A percentile compares a stretch with the other conserved stretches of the same genome.
phyloP scores from a whole-genome alignment of 768 basidiomycete genomes.

The Wakefieldia striispora region DNA sequence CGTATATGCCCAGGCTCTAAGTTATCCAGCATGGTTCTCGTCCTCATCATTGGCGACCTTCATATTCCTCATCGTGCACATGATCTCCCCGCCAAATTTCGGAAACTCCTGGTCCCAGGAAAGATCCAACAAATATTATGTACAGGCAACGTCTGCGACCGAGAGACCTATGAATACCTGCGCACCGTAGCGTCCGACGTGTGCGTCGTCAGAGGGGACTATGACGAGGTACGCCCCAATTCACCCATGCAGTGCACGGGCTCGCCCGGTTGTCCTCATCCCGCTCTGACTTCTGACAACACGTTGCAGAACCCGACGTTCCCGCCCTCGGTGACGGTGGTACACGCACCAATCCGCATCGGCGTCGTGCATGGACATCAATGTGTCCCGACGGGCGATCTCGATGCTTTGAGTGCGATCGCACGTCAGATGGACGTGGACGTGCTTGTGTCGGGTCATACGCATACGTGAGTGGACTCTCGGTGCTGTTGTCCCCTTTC shows the following conservation, averaged over 20 bases:
- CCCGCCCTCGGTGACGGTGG: slow-evolving; percentile 76
- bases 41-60: slow-evolving; percentile 95
- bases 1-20: neutral
- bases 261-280: slow-evolving; percentile 1
- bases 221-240: slow-evolving; percentile 75
- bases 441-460: slow-evolving; percentile 90
- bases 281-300: too few relatives aligned
- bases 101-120: slow-evolving; percentile 91
- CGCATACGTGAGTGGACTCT: slow-evolving; percentile 72
- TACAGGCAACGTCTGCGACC: slow-evolving; percentile 96
- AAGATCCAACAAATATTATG: slow-evolving; percentile 98
- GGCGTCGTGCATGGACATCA: slow-evolving; percentile 95
- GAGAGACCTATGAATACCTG: slow-evolving; percentile 96
- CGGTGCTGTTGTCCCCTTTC: too few relatives aligned
- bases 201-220: slow-evolving; percentile 89
- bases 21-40: slow-evolving; percentile 58
- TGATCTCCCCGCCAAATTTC: slow-evolving; percentile 94
- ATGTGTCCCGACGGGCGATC: slow-evolving; percentile 86
- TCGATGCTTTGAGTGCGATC: slow-evolving; percentile 83
- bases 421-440: slow-evolving; percentile 98
- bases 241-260: neutral
- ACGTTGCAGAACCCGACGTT: slow-evolving; percentile 56
- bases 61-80: slow-evolving; percentile 91
- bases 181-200: slow-evolving; percentile 93
- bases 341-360: slow-evolving; percentile 83